Evolutionary conservation across 139 green algal species (phyloP).

Genomic region (Picochlorum sp.): DNA sequence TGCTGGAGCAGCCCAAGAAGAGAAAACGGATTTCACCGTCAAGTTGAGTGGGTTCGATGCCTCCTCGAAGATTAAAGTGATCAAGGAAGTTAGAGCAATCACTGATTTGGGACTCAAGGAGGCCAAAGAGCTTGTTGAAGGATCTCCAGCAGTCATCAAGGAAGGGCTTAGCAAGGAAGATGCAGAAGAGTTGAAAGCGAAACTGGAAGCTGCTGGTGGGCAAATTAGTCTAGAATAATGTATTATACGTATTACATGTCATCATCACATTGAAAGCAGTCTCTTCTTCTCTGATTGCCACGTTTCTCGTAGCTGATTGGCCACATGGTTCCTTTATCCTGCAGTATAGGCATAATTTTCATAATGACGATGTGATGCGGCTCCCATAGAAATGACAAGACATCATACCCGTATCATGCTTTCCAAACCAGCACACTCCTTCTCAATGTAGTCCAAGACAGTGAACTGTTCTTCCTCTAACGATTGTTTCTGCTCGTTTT

Average conservation of each 20-base stretch:
- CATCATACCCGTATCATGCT: slow-evolving; percentile 13
- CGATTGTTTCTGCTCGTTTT: neutral
- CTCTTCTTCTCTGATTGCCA: no score
- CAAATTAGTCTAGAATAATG: slow-evolving; percentile 10
- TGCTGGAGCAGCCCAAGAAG: slow-evolving; percentile 31
- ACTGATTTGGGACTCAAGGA: slow-evolving; percentile 95
- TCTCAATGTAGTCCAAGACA: slow-evolving; percentile 22
- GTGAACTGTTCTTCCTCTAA: slow-evolving; percentile 10
- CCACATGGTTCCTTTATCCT: no score
- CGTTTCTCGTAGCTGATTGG: no score
- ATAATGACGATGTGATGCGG: no score
- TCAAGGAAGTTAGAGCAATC: slow-evolving; percentile 93
- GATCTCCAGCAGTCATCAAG: slow-evolving; percentile 82
- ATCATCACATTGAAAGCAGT: no score
- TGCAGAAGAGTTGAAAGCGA: slow-evolving; percentile 84
- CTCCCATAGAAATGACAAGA: neutral
- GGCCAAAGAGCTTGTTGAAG: slow-evolving; percentile 97
- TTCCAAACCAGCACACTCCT: slow-evolving; percentile 21
- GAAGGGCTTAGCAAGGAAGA: slow-evolving; percentile 85
- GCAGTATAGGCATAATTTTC: no score
- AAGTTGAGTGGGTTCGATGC: slow-evolving; percentile 90
- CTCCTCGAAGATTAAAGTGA: slow-evolving; percentile 96
- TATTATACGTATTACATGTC: no score
- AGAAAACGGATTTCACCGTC: slow-evolving; percentile 92
- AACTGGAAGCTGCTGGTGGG: slow-evolving; percentile 58